Percentiles rank a stretch among this genome's conserved stretches.
phyloP scores from a whole-genome alignment of 2,329 filamentous ascomycete species.

The Leptodontidium sp. region DNA sequence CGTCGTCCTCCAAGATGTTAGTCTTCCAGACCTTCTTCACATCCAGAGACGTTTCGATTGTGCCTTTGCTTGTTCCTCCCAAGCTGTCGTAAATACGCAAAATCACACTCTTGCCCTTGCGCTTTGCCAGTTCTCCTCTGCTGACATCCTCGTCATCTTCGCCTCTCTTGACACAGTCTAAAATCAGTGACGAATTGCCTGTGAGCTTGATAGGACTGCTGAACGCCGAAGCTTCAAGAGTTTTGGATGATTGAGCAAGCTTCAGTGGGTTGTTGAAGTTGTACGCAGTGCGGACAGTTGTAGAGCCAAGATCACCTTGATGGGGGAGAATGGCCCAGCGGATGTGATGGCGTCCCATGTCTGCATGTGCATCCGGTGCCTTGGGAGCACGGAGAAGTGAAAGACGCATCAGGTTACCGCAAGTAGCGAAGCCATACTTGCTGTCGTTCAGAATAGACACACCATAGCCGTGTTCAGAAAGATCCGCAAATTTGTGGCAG shows the following conservation, averaged over 20 bases:
- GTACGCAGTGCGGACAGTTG: conserved; percentile 83
- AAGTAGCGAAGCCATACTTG: conserved; percentile 95
- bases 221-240: conserved; percentile 52
- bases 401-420: conserved; percentile 87
- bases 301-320: conserved; percentile 71
- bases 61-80: conserved; percentile 80
- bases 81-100: conserved; percentile 88
- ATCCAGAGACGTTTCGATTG: conserved; percentile 70
- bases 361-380: conserved; percentile 89
- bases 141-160: conserved; percentile 83
- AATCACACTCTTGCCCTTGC: conserved; percentile 81
- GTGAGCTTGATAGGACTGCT: conserved; percentile 70
- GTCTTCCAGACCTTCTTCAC: conserved; percentile 83
- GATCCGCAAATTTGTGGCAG: conserved; percentile 92
- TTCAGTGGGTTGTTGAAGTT: conserved; percentile 88
- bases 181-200: conserved; percentile 72
- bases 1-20: conserved; percentile 89
- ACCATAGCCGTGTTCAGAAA: conserved; percentile 87
- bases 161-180: conserved; percentile 94
- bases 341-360: conserved; percentile 90
- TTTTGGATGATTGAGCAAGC: conserved; percentile 55
- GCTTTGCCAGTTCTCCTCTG: conserved; percentile 65
- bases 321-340: conserved; percentile 93
- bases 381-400: conserved; percentile 88
- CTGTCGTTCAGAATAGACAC: conserved; percentile 94